Evolutionary conservation across 345 rosid genomes (phyloP), one percentile per base, ranked within the genome.

Genomic region (Bruguiera gymnorhiza): DNA sequence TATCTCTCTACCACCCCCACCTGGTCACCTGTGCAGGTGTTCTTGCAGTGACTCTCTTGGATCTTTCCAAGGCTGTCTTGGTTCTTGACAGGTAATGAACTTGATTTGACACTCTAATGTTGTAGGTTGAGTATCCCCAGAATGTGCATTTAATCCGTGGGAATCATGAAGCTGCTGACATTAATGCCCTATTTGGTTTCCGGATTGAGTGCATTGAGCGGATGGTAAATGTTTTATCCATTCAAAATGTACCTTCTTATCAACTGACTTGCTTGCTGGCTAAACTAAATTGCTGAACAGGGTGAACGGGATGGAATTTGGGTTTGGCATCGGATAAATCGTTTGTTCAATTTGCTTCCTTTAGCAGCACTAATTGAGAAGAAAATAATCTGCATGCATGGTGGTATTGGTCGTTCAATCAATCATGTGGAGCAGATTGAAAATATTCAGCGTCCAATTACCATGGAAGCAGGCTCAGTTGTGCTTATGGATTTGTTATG

Each of bases 261-360:
- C 34, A 34, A 50, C 37, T 37, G 30, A 9, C 69, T 67, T 58
- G 55, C 65, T 59, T 20, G 54, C 81, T 36, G 70, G 74, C 72
- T 68, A 58, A 30, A 66, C 78, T 62, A 59, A 43, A 43, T 70
- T 78, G 43, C 56, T 71, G 50, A 65, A 76, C 82, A 95, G 99
- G 99, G 98, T 43, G 99, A 95, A 75, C 87, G 97, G 80, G 99
- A 95, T 82, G 98, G 98, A 76, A 92, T 95, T 68, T 95, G 99
- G 98, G 84, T 90, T 50, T 95, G 99, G 97, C 98, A 95, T 77
- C 87, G 97, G 72, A 86, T 95, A 82, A 92, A 95, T 71, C 96
- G 96, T 19, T 80, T 95, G 74, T 95, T 95, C 75, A 95, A 92
- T 82, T 95, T 97, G 97, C 90, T 95, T 72, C 97, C 99, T 70